These are phyloP conservation scores for Erythrophleum fordii DNA, from an alignment of 306 rosid genomes.

Conservation along the genomic window DNA sequence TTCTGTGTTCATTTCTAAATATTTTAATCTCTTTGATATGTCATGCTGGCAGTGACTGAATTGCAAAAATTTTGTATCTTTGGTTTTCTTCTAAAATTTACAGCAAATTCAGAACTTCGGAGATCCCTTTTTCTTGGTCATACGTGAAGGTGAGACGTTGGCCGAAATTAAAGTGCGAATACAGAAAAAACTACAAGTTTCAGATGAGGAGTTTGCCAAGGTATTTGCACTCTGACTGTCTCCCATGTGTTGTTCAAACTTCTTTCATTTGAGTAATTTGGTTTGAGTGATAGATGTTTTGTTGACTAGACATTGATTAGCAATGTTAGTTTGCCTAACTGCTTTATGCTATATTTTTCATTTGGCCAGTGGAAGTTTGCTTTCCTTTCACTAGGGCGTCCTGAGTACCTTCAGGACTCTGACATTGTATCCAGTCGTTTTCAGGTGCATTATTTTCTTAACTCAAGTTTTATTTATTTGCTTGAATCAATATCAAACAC, in stretches of 20 bases:
- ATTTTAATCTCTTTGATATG: background rate
- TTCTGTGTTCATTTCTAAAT: background rate
- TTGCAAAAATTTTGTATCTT: background rate
- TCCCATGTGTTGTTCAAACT: too few relatives aligned
- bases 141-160: constrained; percentile 79
- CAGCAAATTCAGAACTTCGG: constrained; percentile 92
- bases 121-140: constrained; percentile 87
- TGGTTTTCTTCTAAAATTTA: constrained; percentile 22
- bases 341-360: constrained; percentile 21
- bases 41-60: background rate
- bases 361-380: constrained; percentile 84
- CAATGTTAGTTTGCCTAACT: constrained; percentile 8
- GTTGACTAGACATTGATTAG: background rate
- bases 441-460: constrained; percentile 58
- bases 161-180: constrained; percentile 70
- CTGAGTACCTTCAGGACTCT: constrained; percentile 81
- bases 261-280: too few relatives aligned
- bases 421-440: constrained; percentile 79
- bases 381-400: constrained; percentile 83
- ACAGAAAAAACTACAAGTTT: constrained; percentile 77
- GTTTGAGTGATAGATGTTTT: constrained; percentile 24
- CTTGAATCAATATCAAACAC: background rate
- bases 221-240: constrained; percentile 51
- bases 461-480: background rate
- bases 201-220: constrained; percentile 85